A percentile compares a stretch with the other conserved stretches of the same genome.
Conservation (phyloP, 805 yeast species). For the Saturnispora saitoi region DNA sequence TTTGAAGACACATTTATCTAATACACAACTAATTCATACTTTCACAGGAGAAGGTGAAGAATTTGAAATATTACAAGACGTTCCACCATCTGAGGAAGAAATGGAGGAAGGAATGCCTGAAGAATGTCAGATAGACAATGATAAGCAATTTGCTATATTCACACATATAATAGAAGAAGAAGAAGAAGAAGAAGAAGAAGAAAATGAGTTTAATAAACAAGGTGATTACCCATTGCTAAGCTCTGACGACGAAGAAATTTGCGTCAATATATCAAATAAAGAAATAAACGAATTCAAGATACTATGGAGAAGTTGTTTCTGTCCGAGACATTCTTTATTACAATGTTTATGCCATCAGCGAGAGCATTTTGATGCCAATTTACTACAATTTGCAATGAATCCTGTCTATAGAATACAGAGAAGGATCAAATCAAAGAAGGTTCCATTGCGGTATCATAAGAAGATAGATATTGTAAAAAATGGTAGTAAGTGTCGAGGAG, state of each 20-base stretch:
- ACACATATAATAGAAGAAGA: constrained; percentile 13
- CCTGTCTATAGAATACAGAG: constrained; percentile 13
- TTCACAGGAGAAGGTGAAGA: background rate
- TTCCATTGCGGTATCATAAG: constrained; percentile 6
- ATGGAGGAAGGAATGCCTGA: background rate
- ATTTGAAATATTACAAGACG: background rate
- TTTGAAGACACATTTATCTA: constrained; percentile 18
- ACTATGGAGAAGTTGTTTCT: constrained; percentile 15
- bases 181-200: constrained; percentile 13
- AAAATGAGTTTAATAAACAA: constrained; percentile 9
- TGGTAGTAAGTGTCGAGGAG: background rate
- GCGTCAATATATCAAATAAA: constrained; percentile 2
- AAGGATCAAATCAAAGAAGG: background rate
- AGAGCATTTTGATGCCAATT: constrained; percentile 10
- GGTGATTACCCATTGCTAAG: constrained; percentile 6
- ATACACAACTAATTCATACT: constrained; percentile 15
- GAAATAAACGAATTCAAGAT: constrained; percentile 7
- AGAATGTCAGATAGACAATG: constrained; percentile 10
- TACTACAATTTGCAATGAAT: constrained; percentile 13
- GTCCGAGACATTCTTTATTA: constrained; percentile 24
- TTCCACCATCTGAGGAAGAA: constrained; percentile 7
- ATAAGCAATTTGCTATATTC: background rate
- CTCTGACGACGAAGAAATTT: constrained; percentile 13
- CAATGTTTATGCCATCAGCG: constrained; percentile 19
- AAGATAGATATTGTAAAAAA: background rate